Evolutionary conservation across 441 rosid genomes (phyloP), one percentile per base, ranked within the genome.

Genomic region (Mallotus repandus): DNA sequence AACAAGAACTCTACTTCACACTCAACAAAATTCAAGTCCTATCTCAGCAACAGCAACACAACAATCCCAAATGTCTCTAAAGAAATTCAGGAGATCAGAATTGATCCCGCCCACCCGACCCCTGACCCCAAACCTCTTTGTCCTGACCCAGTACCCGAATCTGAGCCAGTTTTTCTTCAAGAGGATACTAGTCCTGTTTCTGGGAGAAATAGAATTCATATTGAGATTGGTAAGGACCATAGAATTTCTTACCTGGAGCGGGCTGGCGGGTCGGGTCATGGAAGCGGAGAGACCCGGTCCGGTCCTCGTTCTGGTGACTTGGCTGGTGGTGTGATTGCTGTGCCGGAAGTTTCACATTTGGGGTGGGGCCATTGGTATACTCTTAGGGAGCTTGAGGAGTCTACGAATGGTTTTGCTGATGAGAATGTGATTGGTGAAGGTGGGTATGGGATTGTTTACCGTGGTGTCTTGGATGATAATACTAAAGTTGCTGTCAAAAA

Each of bases 211-310:
- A 86, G 88, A 82, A 87, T 91, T 81, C 96, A 90, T 78, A 76
- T 90, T 71, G 97, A 91, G 77, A 89, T 94, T 38, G 94, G 97
- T 21, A 94, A 94, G 70, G 97, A 91, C 68, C 92, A 89, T 58
- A 81, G 96, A 69, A 88, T 91, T 73, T 79, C 88, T 55, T 94
- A 88, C 16, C 92, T 94, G 70, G 96, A 93, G n/a, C 74, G 87
- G 52, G 83, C 83, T 0, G 71, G 82, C 16, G 86, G 86, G 81
- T 85, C 84, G 67, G 80, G 72, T 32, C 84, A 84, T 61, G 93
- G 86, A 38, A 84, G 88, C 45, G 89, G 87, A 7, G 87, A 77
- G 77, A 59, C 74, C 68, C 66, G 79, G 67, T 74, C 78, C 6
- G 74, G 78, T 16, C 63, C 78, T 14, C 76, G 78, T n/a, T 74